Percentiles rank a stretch among this genome's conserved stretches.
Evolutionary conservation across 2,329 filamentous ascomycete genomes (phyloP).

Genomic region (Alternaria sp.): DNA sequence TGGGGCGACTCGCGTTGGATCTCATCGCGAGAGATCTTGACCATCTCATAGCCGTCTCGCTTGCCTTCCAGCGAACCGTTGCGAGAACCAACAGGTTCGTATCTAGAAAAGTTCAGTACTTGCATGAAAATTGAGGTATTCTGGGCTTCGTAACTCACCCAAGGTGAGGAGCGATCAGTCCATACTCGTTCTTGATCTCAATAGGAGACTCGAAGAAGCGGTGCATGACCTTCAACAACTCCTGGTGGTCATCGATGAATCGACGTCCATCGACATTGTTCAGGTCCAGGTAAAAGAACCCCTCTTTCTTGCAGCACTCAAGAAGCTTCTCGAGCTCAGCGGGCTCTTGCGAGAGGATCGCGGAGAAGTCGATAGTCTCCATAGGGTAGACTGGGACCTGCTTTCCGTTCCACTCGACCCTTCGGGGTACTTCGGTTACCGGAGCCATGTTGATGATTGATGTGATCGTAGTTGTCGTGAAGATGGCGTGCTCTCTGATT

Average conservation of each 20-base stretch:
- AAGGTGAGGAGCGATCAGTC: constrained; percentile 60
- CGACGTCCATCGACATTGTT: constrained; percentile 60
- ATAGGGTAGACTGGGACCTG: constrained; percentile 36
- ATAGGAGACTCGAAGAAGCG: constrained; percentile 61
- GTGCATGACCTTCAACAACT: constrained; percentile 62
- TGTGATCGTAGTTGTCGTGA: not conserved
- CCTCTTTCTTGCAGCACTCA: constrained; percentile 57
- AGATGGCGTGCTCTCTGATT: not conserved
- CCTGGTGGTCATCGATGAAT: constrained; percentile 60
- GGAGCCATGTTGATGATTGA: constrained; percentile 27
- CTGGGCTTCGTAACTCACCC: constrained; percentile 49
- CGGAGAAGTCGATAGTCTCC: constrained; percentile 59
- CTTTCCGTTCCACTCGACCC: constrained; percentile 42
- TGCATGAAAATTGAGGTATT: not conserved
- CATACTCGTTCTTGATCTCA: constrained; percentile 64
- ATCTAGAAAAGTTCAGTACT: not conserved
- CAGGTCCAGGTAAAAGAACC: constrained; percentile 64
- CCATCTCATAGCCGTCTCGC: constrained; percentile 43
- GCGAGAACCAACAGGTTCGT: constrained; percentile 37
- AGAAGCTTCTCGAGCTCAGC: constrained; percentile 60
- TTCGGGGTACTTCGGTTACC: constrained; percentile 24
- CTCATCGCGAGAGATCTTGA: constrained; percentile 43
- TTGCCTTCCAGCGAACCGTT: constrained; percentile 38
- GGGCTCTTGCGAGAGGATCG: constrained; percentile 61
- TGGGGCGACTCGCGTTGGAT: constrained; percentile 35